These are phyloP conservation scores for Meira miltonrushii DNA, from an alignment of 1,284 basidiomycete genomes.

Conservation along the genomic window DNA sequence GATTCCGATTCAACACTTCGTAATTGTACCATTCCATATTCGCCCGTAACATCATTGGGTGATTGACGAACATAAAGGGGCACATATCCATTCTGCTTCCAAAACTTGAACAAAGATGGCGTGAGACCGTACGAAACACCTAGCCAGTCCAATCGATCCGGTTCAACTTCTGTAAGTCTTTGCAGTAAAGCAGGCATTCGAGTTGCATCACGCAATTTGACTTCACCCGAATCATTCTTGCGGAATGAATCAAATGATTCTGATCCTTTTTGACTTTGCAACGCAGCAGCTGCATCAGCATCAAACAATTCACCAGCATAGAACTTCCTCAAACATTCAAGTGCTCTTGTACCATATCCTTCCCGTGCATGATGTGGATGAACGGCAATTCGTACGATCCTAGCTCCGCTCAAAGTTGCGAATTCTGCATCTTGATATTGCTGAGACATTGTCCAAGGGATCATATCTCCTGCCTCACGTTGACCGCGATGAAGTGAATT, in stretches of 20 bases:
- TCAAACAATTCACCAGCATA: constrained; percentile 84
- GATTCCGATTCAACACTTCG: constrained; percentile 39
- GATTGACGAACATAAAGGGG: constrained; percentile 92
- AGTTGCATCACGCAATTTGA: constrained; percentile 67
- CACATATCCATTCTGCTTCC: constrained; percentile 86
- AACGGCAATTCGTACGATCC: constrained; percentile 90
- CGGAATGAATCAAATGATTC: constrained; percentile 15
- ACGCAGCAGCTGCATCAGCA: constrained; percentile 57
- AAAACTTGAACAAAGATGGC: constrained; percentile 82
- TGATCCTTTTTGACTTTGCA: constrained; percentile 53
- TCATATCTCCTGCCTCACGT: constrained; percentile 88
- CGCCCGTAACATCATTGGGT: constrained; percentile 88
- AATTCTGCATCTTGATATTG: constrained; percentile 97
- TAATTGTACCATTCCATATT: constrained; percentile 74
- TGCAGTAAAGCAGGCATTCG: constrained; percentile 91
- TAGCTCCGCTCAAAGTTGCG: constrained; percentile 77
- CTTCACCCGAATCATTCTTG: constrained; percentile 7
- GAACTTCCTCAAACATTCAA: constrained; percentile 80
- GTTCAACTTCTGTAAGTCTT: constrained; percentile 80
- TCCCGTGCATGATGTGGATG: constrained; percentile 88
- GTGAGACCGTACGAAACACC: constrained; percentile 96
- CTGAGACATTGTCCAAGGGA: constrained; percentile 92
- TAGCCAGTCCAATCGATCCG: constrained; percentile 86
- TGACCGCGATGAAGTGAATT: constrained; percentile 75
- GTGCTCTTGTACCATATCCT: constrained; percentile 92